Conservation (phyloP, 164 flowering plant species). For the Akebia trifoliata region DNA sequence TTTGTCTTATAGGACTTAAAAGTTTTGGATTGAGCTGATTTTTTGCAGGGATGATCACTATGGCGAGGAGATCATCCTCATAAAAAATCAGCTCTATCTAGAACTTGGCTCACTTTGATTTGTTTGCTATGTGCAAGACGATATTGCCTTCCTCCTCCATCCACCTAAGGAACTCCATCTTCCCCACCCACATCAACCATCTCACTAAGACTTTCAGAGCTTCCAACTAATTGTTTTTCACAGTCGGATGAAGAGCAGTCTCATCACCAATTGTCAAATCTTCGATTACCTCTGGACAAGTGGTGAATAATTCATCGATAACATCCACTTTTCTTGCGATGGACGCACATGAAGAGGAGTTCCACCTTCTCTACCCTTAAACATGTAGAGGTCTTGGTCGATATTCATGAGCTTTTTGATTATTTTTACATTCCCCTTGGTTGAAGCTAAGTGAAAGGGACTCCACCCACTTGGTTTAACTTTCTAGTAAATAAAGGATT, state of each 20-base stretch:
- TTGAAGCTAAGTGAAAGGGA: not conserved
- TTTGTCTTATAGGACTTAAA: too few relatives aligned
- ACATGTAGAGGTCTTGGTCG: not conserved
- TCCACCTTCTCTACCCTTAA: not conserved
- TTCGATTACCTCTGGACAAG: not conserved
- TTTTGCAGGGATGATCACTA: not conserved
- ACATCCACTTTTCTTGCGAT: not conserved
- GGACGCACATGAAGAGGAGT: not conserved
- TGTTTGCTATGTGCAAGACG: constrained; percentile 9
- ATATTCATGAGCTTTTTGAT: constrained; percentile 1
- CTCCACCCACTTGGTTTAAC: constrained; percentile 2
- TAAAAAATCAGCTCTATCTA: too few relatives aligned
- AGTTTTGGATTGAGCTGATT: too few relatives aligned
- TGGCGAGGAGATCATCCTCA: not conserved
- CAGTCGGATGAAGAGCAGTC: constrained; percentile 12
- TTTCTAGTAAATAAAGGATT: not conserved
- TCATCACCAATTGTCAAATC: constrained; percentile 4
- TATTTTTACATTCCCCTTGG: not conserved
- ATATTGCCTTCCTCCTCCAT: constrained; percentile 18
- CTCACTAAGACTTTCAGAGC: constrained; percentile 2
- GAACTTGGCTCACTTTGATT: too few relatives aligned
- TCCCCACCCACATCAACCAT: too few relatives aligned
- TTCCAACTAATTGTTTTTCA: constrained; percentile 9
- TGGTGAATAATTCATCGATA: not conserved
- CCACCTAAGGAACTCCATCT: not conserved